Evolutionary conservation across 148 eudicot genomes (phyloP).

Genomic region (Persicaria maculosa): DNA sequence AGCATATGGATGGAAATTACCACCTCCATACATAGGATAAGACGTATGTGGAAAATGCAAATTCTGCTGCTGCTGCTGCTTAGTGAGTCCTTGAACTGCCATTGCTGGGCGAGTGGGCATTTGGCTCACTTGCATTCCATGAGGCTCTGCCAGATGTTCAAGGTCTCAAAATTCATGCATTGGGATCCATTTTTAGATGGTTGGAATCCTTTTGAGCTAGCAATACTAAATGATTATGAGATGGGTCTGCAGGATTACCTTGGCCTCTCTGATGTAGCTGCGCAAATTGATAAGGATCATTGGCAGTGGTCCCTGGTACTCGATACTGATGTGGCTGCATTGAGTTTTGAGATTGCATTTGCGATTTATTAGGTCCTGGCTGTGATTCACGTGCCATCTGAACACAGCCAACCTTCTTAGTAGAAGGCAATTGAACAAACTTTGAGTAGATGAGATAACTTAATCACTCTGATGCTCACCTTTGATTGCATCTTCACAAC

Average conservation of each 20-base stretch:
- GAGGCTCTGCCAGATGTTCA: constrained; percentile 39
- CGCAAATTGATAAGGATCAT: constrained; percentile 36
- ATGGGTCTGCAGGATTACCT: constrained; percentile 21
- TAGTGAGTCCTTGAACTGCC: constrained; percentile 55
- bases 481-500: constrained; percentile 65
- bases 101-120: constrained; percentile 33
- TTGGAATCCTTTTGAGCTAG: constrained; percentile 31
- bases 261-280: constrained; percentile 31
- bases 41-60: constrained; percentile 64
- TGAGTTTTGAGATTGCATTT: constrained; percentile 36
- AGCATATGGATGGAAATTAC: constrained; percentile 37
- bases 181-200: constrained; percentile 31
- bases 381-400: constrained; percentile 38
- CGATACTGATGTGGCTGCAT: constrained; percentile 34
- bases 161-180: constrained; percentile 28
- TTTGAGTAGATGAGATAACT: background rate
- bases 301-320: constrained; percentile 22
- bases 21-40: constrained; percentile 54
- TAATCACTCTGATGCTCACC: constrained; percentile 27
- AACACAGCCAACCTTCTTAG: constrained; percentile 1
- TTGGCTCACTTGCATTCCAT: constrained; percentile 46
- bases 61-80: constrained; percentile 71
- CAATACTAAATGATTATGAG: constrained; percentile 19
- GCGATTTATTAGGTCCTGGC: constrained; percentile 29
- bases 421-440: background rate